Base-by-base conservation (phyloP, 495 filamentous ascomycete species). In the Penicillium arizonense region DNA sequence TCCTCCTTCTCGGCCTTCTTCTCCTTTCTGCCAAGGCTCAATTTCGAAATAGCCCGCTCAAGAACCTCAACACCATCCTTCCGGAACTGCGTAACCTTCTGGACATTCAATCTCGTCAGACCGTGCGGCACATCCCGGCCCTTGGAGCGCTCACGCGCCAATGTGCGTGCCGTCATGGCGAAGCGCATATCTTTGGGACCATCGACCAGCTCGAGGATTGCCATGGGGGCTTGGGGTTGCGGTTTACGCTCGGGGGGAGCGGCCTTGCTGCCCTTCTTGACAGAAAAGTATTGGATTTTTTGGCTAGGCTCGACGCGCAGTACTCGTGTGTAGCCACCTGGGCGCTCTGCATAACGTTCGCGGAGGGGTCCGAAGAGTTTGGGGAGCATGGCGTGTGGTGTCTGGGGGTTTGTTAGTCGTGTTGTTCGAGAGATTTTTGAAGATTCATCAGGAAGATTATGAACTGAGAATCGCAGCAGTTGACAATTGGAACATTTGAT, bases 201-300 rank as follows among this genome's bases (percentile, higher is more conserved):
- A 67, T 98, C 94, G 39, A 97, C 91, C 11, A 98, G 80, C 71
- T 97, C 94, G n/a, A 98, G 82, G 58, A 98, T 95, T 0, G 94
- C 94, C 18, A 84, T 88, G 32, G 84, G 79, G 3, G 89, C 93
- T 74, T 96, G 89, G 65, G 96, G 91, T 55, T 82, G 64, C 3
- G 63, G 63, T 37, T 67, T 67, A 53, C 55, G 63, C 14, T 57
- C 56, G 2, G 50, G 52, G 2, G 28, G 24, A 23, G 61, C 59
- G 13, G 36, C 44, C 45, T 57, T 62, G 47, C 55, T 53, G 14
- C 58, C 58, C 24, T 55, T 55, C 20, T 50, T 47, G 11, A 53
- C 48, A 34, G 50, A 53, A 48, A 55, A 67, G 48, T 62, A 67
- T 53, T 67, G 58, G 40, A 42, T 59, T 58, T 67, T 64, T 47